phyloP scores from a whole-genome alignment of 2,329 filamentous ascomycete species.

The Myriosclerotinia duriaeana region DNA sequence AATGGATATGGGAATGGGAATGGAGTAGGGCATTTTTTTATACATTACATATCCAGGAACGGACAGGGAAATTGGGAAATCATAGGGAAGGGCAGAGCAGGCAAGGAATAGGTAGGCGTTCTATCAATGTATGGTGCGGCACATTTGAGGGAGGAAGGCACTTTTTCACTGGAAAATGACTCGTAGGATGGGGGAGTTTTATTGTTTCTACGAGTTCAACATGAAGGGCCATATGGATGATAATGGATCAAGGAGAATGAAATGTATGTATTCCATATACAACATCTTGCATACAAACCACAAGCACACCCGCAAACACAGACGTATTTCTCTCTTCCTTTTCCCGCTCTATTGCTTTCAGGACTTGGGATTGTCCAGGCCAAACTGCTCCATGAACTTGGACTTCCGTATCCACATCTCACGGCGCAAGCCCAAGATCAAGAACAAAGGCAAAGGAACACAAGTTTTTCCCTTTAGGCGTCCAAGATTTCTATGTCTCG shows the following conservation, averaged over 20 bases:
- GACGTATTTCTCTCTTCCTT: not conserved
- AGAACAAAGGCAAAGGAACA: not conserved
- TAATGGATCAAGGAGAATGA: conserved; percentile 17
- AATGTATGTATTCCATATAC: conserved; percentile 19
- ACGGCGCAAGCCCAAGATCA: not conserved
- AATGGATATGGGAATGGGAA: not conserved
- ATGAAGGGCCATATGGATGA: conserved; percentile 12
- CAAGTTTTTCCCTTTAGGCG: not conserved
- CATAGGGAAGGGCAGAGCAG: not conserved
- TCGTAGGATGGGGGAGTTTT: conserved; percentile 8
- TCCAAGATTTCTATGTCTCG: conserved; percentile 4
- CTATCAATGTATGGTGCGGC: conserved; percentile 4
- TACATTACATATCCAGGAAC: conserved; percentile 22
- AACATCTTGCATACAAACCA: not conserved
- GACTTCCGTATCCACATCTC: not conserved
- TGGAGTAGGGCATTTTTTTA: conserved; percentile 18
- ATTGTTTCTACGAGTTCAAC: not conserved
- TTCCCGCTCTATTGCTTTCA: not conserved
- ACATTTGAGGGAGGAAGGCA: not conserved
- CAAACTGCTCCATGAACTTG: not conserved
- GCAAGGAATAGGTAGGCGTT: conserved; percentile 15
- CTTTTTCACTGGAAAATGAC: conserved; percentile 9
- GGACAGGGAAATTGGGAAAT: conserved; percentile 14
- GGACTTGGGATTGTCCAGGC: not conserved
- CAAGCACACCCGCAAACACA: conserved; percentile 11